Conservation (phyloP, 495 filamentous ascomycete species). For the Lasiosphaeris hirsuta region DNA sequence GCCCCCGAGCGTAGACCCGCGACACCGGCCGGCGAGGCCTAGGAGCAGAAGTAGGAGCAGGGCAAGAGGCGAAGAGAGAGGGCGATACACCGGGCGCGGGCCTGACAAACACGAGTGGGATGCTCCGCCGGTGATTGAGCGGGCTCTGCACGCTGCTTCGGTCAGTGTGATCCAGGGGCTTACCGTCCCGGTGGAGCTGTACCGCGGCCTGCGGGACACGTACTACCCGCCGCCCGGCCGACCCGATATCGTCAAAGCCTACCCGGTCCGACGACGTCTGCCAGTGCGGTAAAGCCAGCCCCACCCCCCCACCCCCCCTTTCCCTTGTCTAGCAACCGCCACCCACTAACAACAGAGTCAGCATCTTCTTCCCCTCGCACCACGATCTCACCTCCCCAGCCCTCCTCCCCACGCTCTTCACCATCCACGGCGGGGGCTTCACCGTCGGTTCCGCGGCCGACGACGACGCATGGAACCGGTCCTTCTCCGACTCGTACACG, state of each 20-base stretch:
- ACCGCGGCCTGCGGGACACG: conserved; percentile 20
- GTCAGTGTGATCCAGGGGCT: conserved; percentile 24
- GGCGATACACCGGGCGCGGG: conserved; percentile 1
- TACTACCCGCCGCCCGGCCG: conserved; percentile 25
- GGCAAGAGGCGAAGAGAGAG: background rate
- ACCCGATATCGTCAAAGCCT: conserved; percentile 34
- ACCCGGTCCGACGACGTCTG: conserved; percentile 28
- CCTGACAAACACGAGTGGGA: conserved; percentile 23
- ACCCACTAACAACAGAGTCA: conserved; percentile 8
- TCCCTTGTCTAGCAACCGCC: too few species aligned
- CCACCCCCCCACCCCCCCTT: background rate
- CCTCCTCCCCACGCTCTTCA: conserved; percentile 34
- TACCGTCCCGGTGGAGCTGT: conserved; percentile 22
- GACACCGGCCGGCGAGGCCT: background rate
- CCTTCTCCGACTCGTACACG: conserved; percentile 30
- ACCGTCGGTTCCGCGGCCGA: conserved; percentile 29
- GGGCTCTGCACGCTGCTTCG: conserved; percentile 25
- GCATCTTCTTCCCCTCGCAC: conserved; percentile 37
- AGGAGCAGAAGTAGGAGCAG: conserved; percentile 10
- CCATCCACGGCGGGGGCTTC: conserved; percentile 40
- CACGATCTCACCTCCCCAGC: conserved; percentile 30
- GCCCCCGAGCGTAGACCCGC: background rate
- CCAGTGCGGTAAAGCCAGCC: conserved; percentile 34
- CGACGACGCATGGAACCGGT: conserved; percentile 39
- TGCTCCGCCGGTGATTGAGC: conserved; percentile 25